A percentile compares a stretch with the other conserved stretches of the same genome.
Conservation (phyloP, 1,284 basidiomycete species). For the Leccinum olivaceoglutinosum region DNA sequence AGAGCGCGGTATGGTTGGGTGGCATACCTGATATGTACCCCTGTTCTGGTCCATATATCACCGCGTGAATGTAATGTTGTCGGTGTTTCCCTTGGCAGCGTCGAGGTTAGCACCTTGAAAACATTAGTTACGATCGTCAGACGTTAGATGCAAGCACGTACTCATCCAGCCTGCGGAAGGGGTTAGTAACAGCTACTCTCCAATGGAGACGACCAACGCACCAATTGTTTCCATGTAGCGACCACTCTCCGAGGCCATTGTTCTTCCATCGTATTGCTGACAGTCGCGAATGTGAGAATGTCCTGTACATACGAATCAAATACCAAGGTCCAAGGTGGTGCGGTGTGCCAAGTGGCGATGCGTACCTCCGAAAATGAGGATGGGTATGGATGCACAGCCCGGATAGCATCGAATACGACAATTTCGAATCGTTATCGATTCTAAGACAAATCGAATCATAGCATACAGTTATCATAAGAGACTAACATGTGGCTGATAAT, state of each 20-base stretch:
- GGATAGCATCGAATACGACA: slow-evolving; percentile 67
- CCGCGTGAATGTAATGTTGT: slow-evolving; percentile 56
- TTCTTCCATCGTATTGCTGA: slow-evolving; percentile 52
- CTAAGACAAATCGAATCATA: neutral
- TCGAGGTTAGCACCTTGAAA: slow-evolving; percentile 48
- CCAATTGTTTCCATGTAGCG: slow-evolving; percentile 87
- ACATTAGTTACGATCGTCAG: slow-evolving; percentile 1
- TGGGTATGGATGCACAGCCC: slow-evolving; percentile 64
- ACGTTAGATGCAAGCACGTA: slow-evolving; percentile 6
- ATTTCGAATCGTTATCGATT: neutral
- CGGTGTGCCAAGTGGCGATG: neutral
- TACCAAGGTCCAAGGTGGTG: neutral
- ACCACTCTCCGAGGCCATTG: slow-evolving; percentile 75
- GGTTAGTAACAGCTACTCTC: neutral
- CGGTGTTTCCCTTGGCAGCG: slow-evolving; percentile 30
- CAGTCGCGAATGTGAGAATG: slow-evolving; percentile 81
- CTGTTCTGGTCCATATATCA: slow-evolving; percentile 74
- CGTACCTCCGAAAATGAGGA: slow-evolving; percentile 72
- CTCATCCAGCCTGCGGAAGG: slow-evolving; percentile 30
- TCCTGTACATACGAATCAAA: slow-evolving; percentile 32
- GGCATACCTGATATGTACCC: slow-evolving; percentile 60
- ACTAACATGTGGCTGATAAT: slow-evolving; percentile 53
- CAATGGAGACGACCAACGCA: slow-evolving; percentile 20
- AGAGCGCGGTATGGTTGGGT: neutral
- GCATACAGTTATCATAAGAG: slow-evolving; percentile 53